Conservation (phyloP, 1,284 basidiomycete species). For the Fomitiporia mediterranea region DNA sequence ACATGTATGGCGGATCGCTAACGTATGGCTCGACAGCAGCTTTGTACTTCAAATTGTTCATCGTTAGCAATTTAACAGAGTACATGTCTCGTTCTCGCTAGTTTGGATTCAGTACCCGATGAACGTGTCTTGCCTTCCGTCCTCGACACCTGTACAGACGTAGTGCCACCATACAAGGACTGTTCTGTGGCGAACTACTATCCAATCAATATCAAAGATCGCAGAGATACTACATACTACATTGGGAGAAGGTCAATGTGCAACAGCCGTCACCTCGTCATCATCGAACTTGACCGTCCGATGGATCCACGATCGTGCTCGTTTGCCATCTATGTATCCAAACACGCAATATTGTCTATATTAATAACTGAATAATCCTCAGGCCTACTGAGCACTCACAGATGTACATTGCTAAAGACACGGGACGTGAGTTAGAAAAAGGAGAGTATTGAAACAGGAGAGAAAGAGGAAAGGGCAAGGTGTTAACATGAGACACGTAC, state of each 20-base stretch:
- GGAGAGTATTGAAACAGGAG: not conserved
- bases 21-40: too few relatives aligned
- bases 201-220: too few relatives aligned
- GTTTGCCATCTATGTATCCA: conserved; percentile 17
- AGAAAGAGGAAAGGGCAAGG: not conserved
- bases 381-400: conserved; percentile 10
- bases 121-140: too few relatives aligned
- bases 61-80: too few relatives aligned
- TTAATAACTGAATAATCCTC: not conserved
- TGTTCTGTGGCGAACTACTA: too few relatives aligned
- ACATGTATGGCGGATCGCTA: too few relatives aligned
- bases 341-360: not conserved
- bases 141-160: too few relatives aligned
- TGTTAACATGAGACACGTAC: conserved; percentile 16
- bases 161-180: too few relatives aligned
- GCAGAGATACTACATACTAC: too few relatives aligned
- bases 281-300: conserved; percentile 21
- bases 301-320: conserved; percentile 24
- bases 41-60: too few relatives aligned
- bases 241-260: conserved; percentile 1
- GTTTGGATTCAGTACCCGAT: too few relatives aligned
- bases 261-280: conserved; percentile 15
- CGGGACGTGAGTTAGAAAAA: not conserved
- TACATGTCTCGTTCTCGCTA: too few relatives aligned
- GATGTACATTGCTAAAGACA: conserved; percentile 21